Base-by-base conservation (phyloP, 2,329 filamentous ascomycete genomes). In the Microcyclospora pomicola region DNA sequence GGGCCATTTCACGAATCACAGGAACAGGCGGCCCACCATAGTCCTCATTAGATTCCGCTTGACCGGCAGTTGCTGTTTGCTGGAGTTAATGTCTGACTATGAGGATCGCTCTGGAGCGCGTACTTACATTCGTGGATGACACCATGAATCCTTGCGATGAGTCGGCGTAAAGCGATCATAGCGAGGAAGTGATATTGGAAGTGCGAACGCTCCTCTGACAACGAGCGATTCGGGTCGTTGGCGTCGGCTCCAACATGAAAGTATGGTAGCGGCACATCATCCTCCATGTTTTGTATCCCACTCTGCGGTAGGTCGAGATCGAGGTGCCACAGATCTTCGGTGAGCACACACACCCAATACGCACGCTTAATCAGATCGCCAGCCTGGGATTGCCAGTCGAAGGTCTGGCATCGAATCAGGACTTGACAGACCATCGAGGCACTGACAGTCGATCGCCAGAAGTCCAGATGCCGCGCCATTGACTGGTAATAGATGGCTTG, bases 171-270 rank as follows among this genome's bases (percentile, higher is more conserved):
- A 9, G 72, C 68, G 33, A 78, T 69, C 48, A 77, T 72, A 0
- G 73, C 74, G 2, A 71, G 65, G 50, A 75, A 77, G 46, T 77
- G 66, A 41, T 73, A 68, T 43, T 73, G 67, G 40, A 71, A 73
- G 42, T 73, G 66, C 1, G 69, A 68, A 9, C 61, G 54, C 43
- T 72, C 66, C 42, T 72, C 68, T 14, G 58, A 61, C 10, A 63
- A 24, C 13, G 37, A 11, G 14, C 16, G 31, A 9, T 35, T 39
- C 4, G 38, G 27, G 19, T 32, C 39, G 10, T 37, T 28, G n/a
- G 36, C 40, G 11, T 66, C 65, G 2, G 63, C 59, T 2, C 60
- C 61, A n/a, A 31, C 65, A 32, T 54, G 50, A 46, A 75, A 75
- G 40, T 65, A 65, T 3, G 73, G 73, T 16, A 76, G 58, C 11